Conservation (phyloP, 768 basidiomycete genomes). For the Pholiota microspora region DNA sequence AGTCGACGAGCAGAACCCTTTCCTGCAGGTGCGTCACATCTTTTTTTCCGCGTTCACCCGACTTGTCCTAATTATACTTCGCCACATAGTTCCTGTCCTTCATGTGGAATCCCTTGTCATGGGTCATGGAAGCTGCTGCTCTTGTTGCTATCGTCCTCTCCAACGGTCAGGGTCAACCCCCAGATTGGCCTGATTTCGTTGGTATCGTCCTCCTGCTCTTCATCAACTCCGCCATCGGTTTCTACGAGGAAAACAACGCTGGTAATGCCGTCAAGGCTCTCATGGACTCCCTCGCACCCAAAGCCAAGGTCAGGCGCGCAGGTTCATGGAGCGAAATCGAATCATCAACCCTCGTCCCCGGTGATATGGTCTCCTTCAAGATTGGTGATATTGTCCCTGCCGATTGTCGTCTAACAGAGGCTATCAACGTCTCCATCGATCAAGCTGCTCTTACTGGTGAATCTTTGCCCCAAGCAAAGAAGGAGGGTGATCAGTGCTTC, state of each 20-base stretch:
- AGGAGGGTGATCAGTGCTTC: conserved; percentile 94
- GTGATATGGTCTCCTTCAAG: conserved; percentile 97
- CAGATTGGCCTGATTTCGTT: conserved; percentile 97
- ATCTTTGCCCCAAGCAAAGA: conserved; percentile 91
- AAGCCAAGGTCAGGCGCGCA: conserved; percentile 89
- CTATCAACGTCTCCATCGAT: conserved; percentile 97
- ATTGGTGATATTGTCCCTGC: conserved; percentile 99
- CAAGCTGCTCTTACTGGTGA: conserved; percentile 98
- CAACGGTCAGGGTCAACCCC: conserved; percentile 82
- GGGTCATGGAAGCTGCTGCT: conserved; percentile 99
- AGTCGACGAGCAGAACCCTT: conserved; percentile 83
- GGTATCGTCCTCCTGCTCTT: conserved; percentile 91
- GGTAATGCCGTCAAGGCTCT: conserved; percentile 99
- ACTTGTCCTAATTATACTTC: background rate
- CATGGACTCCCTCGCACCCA: conserved; percentile 98
- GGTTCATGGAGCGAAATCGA: conserved; percentile 90
- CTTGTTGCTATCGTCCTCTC: conserved; percentile 94
- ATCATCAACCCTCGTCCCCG: conserved; percentile 85
- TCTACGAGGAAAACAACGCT: conserved; percentile 96
- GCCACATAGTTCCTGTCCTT: conserved; percentile 76
- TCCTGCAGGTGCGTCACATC: conserved; percentile 69
- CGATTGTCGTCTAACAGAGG: conserved; percentile 94
- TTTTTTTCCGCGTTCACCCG: conserved; percentile 1
- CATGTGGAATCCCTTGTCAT: conserved; percentile 99
- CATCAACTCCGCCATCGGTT: conserved; percentile 96